These are phyloP conservation scores for Ramularia collo-cygni DNA, from an alignment of 2,329 filamentous ascomycete genomes.

Conservation along the genomic window DNA sequence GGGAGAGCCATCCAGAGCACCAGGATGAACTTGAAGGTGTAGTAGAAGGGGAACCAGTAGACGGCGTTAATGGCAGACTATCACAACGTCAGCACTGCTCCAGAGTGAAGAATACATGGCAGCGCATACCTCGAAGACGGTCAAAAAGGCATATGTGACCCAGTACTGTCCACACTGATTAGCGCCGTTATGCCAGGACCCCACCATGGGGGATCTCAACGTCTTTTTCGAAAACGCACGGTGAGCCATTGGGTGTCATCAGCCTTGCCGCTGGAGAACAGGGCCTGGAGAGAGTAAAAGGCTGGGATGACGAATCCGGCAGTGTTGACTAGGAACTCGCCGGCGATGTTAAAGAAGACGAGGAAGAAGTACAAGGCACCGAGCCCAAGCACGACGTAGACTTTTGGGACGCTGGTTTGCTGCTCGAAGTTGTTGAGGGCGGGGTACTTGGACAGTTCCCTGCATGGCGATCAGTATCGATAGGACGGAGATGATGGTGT, in stretches of 20 bases:
- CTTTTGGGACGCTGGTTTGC: constrained; percentile 75
- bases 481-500: neutral
- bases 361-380: constrained; percentile 80
- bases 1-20: constrained; percentile 97
- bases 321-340: constrained; percentile 80
- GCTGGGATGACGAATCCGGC: constrained; percentile 76
- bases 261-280: constrained; percentile 63
- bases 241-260: constrained; percentile 79
- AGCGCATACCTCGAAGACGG: constrained; percentile 55
- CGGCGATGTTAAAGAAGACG: constrained; percentile 86
- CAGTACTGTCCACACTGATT: constrained; percentile 55
- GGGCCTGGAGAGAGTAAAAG: constrained; percentile 74
- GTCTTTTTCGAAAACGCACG: constrained; percentile 29
- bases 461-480: constrained; percentile 14
- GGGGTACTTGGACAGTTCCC: constrained; percentile 78
- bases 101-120: too few species aligned
- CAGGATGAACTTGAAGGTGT: constrained; percentile 97
- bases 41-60: constrained; percentile 98
- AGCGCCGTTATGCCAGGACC: constrained; percentile 4
- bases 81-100: too few species aligned
- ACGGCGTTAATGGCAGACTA: constrained; percentile 70
- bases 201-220: too few species aligned
- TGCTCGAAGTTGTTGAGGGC: constrained; percentile 78
- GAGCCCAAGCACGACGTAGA: constrained; percentile 71
- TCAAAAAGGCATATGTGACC: constrained; percentile 79